Conservation (phyloP, 139 green algal genomes). For the Eudorina sp. region DNA sequence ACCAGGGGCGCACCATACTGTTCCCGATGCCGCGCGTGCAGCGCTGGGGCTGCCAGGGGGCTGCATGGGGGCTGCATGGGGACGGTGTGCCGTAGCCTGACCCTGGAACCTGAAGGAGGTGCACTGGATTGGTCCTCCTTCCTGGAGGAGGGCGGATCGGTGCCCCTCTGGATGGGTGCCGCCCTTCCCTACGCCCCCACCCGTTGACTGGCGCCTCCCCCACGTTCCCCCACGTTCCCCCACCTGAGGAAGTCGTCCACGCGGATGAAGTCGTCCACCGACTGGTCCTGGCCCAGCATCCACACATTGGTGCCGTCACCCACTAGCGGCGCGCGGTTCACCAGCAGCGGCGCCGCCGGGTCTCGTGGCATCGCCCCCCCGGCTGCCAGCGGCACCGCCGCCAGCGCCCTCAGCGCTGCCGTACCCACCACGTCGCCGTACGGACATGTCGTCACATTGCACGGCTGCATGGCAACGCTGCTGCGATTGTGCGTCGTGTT, state of each 20-base stretch:
- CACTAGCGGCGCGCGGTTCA: conserved; percentile 29
- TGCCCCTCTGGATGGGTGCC: no score
- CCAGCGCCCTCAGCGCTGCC: background rate
- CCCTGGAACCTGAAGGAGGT: no score
- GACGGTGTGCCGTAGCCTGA: no score
- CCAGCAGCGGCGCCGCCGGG: background rate
- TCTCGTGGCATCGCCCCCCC: no score
- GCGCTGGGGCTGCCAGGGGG: no score
- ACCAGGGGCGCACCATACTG: no score
- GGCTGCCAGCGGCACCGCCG: background rate
- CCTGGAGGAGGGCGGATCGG: no score
- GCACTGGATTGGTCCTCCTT: no score
- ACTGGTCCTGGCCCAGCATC: background rate
- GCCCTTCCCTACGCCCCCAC: background rate
- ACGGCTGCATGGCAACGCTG: background rate
- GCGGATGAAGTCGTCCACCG: background rate
- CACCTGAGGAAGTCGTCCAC: background rate
- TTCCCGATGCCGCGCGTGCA: no score
- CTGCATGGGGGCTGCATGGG: no score
- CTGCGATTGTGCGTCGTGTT: no score
- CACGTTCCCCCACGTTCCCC: no score
- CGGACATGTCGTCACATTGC: background rate
- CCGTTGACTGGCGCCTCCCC: background rate
- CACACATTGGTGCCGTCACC: background rate
- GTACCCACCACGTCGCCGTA: background rate